These are phyloP conservation scores for Nigrospora oryzae DNA, from an alignment of 2,329 filamentous ascomycete species.

Conservation along the genomic window DNA sequence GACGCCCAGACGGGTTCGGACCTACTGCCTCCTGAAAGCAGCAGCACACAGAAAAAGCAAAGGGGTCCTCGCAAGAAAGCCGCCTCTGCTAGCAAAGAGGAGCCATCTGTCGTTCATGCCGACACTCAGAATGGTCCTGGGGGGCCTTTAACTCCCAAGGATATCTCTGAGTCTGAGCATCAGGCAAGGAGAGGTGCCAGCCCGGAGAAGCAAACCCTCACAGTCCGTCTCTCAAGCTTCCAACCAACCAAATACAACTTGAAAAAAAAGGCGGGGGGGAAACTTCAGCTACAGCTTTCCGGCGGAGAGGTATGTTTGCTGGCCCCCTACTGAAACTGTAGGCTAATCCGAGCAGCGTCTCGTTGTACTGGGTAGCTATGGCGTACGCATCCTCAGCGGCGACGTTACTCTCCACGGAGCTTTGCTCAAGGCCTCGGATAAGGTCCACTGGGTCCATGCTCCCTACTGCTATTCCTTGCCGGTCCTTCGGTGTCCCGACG, in stretches of 20 bases:
- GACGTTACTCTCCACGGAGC: conserved; percentile 59
- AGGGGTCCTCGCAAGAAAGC: too few relatives aligned
- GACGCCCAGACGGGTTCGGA: too few relatives aligned
- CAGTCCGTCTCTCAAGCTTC: conserved; percentile 17
- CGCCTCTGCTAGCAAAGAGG: too few relatives aligned
- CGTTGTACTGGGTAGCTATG: conserved; percentile 59
- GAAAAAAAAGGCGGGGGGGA: conserved; percentile 12
- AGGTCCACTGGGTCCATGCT: conserved; percentile 51
- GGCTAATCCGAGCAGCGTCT: conserved; percentile 39
- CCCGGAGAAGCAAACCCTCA: conserved; percentile 1
- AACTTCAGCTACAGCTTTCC: conserved; percentile 12
- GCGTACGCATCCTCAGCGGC: conserved; percentile 52
- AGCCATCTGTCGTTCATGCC: too few relatives aligned
- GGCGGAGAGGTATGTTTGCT: conserved; percentile 18
- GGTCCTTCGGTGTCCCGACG: conserved; percentile 47
- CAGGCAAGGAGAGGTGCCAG: too few relatives aligned
- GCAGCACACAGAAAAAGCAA: too few relatives aligned
- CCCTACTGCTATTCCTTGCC: conserved; percentile 64
- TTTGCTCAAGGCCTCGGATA: conserved; percentile 40
- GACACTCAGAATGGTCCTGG: too few relatives aligned
- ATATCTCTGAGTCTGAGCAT: too few relatives aligned
- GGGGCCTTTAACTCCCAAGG: too few relatives aligned
- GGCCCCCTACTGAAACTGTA: too few relatives aligned
- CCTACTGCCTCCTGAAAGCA: too few relatives aligned
- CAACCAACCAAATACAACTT: conserved; percentile 16